Conservation (phyloP, 2,329 filamentous ascomycete species). For the Botrytis fragariae region DNA sequence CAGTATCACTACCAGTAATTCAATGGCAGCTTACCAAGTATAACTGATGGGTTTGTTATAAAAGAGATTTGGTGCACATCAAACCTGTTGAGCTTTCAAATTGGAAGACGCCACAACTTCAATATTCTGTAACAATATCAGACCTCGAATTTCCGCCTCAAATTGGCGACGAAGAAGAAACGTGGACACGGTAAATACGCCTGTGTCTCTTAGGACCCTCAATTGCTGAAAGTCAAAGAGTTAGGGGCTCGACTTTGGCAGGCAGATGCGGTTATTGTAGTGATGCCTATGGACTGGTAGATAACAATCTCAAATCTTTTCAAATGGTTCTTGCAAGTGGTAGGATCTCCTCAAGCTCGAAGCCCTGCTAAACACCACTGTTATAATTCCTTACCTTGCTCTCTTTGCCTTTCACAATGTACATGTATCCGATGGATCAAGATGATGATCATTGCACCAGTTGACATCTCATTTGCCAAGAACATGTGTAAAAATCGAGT, state of each 20-base stretch:
- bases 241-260: conserved; percentile 29
- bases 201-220: neutral
- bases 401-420: conserved; percentile 39
- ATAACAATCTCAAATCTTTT: conserved; percentile 30
- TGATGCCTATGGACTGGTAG: conserved; percentile 37
- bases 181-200: neutral
- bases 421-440: conserved; percentile 25
- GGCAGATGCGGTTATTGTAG: conserved; percentile 52
- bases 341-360: conserved; percentile 1
- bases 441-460: too few species aligned
- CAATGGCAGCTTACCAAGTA: neutral
- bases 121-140: neutral
- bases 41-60: neutral
- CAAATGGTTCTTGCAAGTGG: conserved; percentile 29
- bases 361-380: conserved; percentile 30
- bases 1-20: neutral
- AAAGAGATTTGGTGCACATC: neutral
- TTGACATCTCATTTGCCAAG: too few species aligned
- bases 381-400: conserved; percentile 37
- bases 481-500: too few species aligned
- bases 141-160: neutral
- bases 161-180: neutral
- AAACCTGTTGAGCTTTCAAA: neutral
- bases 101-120: neutral
- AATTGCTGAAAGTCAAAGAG: too few species aligned